These are phyloP conservation scores for Candida krabiensis DNA, from an alignment of 805 yeast genomes.

Conservation along the genomic window DNA sequence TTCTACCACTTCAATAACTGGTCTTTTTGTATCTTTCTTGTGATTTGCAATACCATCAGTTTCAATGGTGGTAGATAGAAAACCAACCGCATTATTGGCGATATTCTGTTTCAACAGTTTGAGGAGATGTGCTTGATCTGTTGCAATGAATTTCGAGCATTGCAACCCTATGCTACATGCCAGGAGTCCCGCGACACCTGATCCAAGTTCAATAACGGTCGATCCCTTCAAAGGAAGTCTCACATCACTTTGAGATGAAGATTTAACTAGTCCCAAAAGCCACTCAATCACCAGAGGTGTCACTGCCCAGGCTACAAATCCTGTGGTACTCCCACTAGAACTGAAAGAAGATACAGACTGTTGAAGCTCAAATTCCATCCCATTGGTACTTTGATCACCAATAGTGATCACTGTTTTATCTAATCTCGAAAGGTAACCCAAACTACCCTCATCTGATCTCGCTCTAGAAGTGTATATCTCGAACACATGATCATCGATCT, in stretches of 20 bases:
- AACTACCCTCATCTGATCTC: conserved; percentile 13
- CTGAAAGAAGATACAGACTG: conserved; percentile 36
- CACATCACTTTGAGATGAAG: conserved; percentile 28
- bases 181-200: conserved; percentile 58
- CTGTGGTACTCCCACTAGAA: conserved; percentile 49
- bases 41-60: conserved; percentile 2
- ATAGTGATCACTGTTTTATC: conserved; percentile 19
- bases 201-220: conserved; percentile 55
- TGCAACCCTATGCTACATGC: conserved; percentile 40
- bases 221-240: conserved; percentile 16
- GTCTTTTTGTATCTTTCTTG: conserved; percentile 5
- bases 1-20: conserved; percentile 45
- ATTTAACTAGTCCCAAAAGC: conserved; percentile 33
- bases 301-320: conserved; percentile 63
- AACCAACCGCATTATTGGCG: conserved; percentile 33
- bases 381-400: conserved; percentile 11
- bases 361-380: conserved; percentile 21
- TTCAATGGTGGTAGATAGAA: conserved; percentile 24
- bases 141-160: conserved; percentile 45
- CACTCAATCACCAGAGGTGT: conserved; percentile 52
- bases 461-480: conserved; percentile 23
- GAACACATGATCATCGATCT: conserved; percentile 28
- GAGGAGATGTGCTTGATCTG: conserved; percentile 58
- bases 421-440: conserved; percentile 27
- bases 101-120: conserved; percentile 52